These are phyloP conservation scores for Apiospora hydei DNA, from an alignment of 2,329 filamentous ascomycete genomes.

Conservation along the genomic window DNA sequence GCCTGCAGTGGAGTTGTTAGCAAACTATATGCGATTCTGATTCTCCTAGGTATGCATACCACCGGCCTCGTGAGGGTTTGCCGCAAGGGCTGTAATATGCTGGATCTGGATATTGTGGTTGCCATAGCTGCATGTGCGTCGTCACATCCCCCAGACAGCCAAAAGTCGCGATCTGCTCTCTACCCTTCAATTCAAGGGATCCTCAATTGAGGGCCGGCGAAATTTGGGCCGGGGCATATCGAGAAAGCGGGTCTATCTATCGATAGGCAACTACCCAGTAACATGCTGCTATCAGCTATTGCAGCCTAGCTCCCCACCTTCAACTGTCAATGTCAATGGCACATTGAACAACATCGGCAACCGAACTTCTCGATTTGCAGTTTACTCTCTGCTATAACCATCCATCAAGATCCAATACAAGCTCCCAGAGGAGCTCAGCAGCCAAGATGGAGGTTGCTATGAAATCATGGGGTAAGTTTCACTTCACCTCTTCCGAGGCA, in stretches of 20 bases:
- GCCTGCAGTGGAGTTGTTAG: slow-evolving; percentile 35
- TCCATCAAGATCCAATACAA: slow-evolving; percentile 1
- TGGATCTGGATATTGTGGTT: slow-evolving; percentile 39
- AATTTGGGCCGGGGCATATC: slow-evolving; percentile 17
- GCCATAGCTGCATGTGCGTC: slow-evolving; percentile 30
- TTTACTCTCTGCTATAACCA: background rate
- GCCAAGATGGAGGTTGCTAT: slow-evolving; percentile 61
- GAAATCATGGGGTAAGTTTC: slow-evolving; percentile 65
- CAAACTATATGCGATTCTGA: background rate
- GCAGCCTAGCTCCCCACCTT: slow-evolving; percentile 23
- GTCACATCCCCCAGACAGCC: slow-evolving; percentile 30
- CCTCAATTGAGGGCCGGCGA: slow-evolving; percentile 21
- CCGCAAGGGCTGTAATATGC: slow-evolving; percentile 41
- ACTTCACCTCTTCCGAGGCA: background rate
- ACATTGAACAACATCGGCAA: slow-evolving; percentile 8
- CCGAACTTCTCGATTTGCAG: background rate
- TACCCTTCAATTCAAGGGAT: slow-evolving; percentile 7
- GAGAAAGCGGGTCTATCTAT: background rate
- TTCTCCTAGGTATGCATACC: slow-evolving; percentile 32
- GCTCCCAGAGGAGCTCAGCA: slow-evolving; percentile 23
- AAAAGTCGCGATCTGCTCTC: slow-evolving; percentile 31
- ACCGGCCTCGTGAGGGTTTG: slow-evolving; percentile 39
- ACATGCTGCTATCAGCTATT: slow-evolving; percentile 20
- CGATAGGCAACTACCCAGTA: background rate
- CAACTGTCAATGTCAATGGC: slow-evolving; percentile 4